phyloP scores from a whole-genome alignment of 306 rosid genomes.

The Datisca glomerata region DNA sequence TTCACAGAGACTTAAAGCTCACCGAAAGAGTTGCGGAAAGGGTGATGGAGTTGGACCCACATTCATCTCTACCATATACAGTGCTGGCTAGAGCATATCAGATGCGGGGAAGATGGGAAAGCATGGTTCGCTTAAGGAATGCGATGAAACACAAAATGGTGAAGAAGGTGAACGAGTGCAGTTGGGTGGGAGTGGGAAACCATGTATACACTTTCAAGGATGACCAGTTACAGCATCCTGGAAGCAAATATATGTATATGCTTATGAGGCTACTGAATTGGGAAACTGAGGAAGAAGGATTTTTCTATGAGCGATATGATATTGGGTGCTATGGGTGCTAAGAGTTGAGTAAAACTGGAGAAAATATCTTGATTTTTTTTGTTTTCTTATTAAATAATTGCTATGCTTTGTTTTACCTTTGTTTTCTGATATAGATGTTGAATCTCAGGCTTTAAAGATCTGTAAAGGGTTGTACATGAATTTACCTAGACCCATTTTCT shows the following conservation, averaged over 20 bases:
- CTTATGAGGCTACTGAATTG: constrained; percentile 41
- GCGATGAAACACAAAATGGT: constrained; percentile 25
- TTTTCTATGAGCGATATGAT: too few relatives aligned
- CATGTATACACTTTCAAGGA: constrained; percentile 39
- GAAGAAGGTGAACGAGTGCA: constrained; percentile 35
- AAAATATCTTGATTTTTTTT: too few relatives aligned
- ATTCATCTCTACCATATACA: constrained; percentile 41
- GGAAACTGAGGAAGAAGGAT: constrained; percentile 48
- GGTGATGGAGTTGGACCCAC: constrained; percentile 46
- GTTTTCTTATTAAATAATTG: too few relatives aligned
- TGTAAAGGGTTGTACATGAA: too few relatives aligned
- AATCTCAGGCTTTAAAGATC: too few relatives aligned
- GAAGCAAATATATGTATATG: constrained; percentile 35
- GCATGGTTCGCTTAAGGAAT: constrained; percentile 45
- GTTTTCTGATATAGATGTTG: too few relatives aligned
- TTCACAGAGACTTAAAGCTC: constrained; percentile 35
- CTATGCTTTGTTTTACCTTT: too few relatives aligned
- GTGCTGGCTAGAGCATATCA: constrained; percentile 47
- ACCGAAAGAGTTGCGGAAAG: constrained; percentile 48
- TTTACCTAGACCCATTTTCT: too few relatives aligned
- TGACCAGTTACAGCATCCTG: constrained; percentile 45
- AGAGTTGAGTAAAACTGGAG: too few relatives aligned
- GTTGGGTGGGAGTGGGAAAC: constrained; percentile 52
- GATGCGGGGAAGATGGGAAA: constrained; percentile 69
- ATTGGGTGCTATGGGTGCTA: too few relatives aligned